Conservation (phyloP, 2,329 filamentous ascomycete species). For the Sclerotinia borealis region DNA sequence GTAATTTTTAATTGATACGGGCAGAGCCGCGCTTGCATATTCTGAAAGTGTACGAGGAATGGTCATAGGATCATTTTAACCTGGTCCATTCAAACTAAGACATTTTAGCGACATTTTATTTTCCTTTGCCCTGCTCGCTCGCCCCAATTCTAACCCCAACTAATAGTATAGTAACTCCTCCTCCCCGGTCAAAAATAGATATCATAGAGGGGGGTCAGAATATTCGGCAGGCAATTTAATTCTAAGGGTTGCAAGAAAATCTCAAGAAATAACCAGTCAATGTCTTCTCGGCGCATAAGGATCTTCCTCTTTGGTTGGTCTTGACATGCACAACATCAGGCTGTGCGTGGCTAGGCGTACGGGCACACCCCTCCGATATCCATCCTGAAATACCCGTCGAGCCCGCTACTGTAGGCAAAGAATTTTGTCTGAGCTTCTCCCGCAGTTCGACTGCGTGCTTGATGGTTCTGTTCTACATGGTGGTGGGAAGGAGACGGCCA, state of each 20-base stretch:
- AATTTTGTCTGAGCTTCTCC: constrained; percentile 5
- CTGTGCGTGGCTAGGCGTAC: constrained; percentile 8
- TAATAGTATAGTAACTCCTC: too few species aligned
- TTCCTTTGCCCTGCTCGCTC: neutral
- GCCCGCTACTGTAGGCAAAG: constrained; percentile 2
- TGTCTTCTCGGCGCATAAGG: neutral
- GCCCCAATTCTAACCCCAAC: neutral
- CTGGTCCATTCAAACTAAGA: constrained; percentile 4
- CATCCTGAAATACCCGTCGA: neutral
- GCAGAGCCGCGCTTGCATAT: constrained; percentile 17
- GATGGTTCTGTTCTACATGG: neutral
- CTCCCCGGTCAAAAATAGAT: neutral
- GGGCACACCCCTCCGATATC: neutral
- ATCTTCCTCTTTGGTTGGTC: neutral
- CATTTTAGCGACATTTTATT: neutral
- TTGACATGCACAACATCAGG: constrained; percentile 11
- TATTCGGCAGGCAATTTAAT: neutral
- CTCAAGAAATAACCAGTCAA: neutral
- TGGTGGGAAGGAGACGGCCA: neutral
- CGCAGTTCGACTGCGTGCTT: neutral
- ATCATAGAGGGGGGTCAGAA: neutral
- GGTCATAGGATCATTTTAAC: constrained; percentile 12
- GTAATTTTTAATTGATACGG: constrained; percentile 12
- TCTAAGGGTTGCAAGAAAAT: neutral
- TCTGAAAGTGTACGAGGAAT: neutral